Evolutionary conservation across 169 alveolate genomes (phyloP), one percentile per base, ranked within the genome.

Genomic region (Cryptosporidium canis): DNA sequence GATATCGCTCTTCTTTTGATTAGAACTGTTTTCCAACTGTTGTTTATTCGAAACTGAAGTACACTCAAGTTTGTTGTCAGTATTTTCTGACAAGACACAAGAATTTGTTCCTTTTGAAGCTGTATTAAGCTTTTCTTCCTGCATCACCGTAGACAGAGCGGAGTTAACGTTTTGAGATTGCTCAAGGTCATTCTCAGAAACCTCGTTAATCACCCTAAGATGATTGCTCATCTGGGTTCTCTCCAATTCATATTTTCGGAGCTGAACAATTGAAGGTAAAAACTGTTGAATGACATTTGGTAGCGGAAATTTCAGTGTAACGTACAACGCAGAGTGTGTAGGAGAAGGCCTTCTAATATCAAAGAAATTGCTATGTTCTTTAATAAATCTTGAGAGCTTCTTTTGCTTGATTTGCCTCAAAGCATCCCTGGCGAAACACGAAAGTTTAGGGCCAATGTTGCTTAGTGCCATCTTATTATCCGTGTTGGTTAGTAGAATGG

Each of bases 261-360:
- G 77, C 27, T 77, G 77, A 18, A 63, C 58, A 24, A 77, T 61
- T 41, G 55, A 41, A 18, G 87, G 87, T 18, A 77, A 43, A 77
- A 77, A 77, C n/a, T 77, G 87, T 14, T 77, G 77, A n/a, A 77
- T 43, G 27, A 77, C 31, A 16, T 31, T 39, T 35, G 87, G 87
- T 41, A 77, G 29, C n/a, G 87, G 87, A 41, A 77, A 77, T 21
- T 77, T 77, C 41, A 77, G 44, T 31, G 87, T 77, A 35, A 77
- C 87, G 45, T 77, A 77, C 55, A 77, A 61, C 16, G 87, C 87
- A 12, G 87, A 77, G 45, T 77, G 87, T 43, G 56, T 16, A 39
- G 87, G 87, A 39, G 87, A 77, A 33, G 87, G 87, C 29, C 87
- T 77, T 61, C 87, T 77, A 24, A 77, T 77, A 37, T 77, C 87